Conservation (phyloP, 495 filamentous ascomycete genomes). For the Aspergillus mulundensis region DNA sequence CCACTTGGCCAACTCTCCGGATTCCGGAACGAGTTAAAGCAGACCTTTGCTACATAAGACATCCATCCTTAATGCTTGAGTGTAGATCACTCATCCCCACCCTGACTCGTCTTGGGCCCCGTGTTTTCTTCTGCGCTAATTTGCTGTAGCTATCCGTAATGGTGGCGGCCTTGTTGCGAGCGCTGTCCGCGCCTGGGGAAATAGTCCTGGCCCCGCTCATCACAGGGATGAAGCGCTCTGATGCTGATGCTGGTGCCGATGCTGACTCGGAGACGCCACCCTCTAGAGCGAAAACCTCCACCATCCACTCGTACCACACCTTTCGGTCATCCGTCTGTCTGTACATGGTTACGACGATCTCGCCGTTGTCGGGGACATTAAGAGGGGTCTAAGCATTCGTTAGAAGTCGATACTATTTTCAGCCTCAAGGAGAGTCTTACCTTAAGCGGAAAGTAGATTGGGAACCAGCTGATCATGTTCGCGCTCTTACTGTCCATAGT, state of each 20-base stretch:
- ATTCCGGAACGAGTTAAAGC: constrained; percentile 6
- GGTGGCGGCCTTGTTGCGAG: constrained; percentile 19
- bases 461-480: constrained; percentile 99
- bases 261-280: constrained; percentile 15
- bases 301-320: constrained; percentile 99
- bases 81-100: constrained; percentile 80
- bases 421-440: constrained; percentile 41
- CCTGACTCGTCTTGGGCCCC: constrained; percentile 59
- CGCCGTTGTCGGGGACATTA: constrained; percentile 77
- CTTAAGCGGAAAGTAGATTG: constrained; percentile 96
- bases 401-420: not conserved
- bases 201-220: constrained; percentile 32
- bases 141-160: constrained; percentile 9
- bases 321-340: constrained; percentile 89
- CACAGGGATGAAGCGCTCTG: constrained; percentile 23
- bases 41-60: constrained; percentile 65
- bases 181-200: constrained; percentile 29
- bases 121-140: constrained; percentile 7
- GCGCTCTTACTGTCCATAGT: constrained; percentile 88
- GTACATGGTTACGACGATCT: constrained; percentile 89
- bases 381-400: constrained; percentile 64
- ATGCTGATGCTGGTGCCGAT: not conserved
- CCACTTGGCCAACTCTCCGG: not conserved
- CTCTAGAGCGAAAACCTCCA: constrained; percentile 70
- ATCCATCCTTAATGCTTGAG: constrained; percentile 84